Evolutionary conservation across 2,329 filamentous ascomycete species (phyloP), one percentile per base, ranked within the genome.

Genomic region (Chaetomiaceae sp.): DNA sequence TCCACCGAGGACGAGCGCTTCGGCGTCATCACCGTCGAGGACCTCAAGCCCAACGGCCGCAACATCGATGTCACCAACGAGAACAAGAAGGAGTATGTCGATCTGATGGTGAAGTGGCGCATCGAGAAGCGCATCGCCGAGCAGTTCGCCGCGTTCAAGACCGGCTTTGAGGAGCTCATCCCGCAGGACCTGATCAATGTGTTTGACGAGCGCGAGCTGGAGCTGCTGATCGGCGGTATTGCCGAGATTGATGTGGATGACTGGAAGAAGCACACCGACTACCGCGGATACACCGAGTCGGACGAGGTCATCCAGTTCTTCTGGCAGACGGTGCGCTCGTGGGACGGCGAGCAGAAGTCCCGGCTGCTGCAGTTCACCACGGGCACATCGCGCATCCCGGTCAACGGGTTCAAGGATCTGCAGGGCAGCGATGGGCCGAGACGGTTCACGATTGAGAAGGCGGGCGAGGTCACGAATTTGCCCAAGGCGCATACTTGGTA

Each of bases 201-300:
- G 33, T 98, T 98, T 61, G 93, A 98, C 62, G 93, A 98, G 74
- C 86, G 93, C 60, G 93, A 98, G 68, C 75, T 98, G 38, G 93
- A 98, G 69, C 72, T 98, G 57, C 77, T 98, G 57, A 97, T 98
- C 62, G 93, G 93, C 56, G 93, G 93, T 76, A 98, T 98, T 59
- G 93, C 93, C n/a, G 93, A 98, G 69, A 98, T 98, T 58, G 93
- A 98, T 62, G 91, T 98, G 14, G 93, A 98, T 50, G 93, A 98
- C 69, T 98, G 93, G 93, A 97, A 98, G 84, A 98, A 98, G 75
- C 93, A 98, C 71, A 98, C 93, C 38, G 93, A 98, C 64, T 98
- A 98, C 69, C 86, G 93, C 58, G 93, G 93, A 45, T 98, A 98
- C 76, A 96, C 94, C 9, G 93, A 98, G 70, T 89, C 84, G 47